Evolutionary conservation across 768 basidiomycete species (phyloP).

Genomic region (Tricholomella constricta): DNA sequence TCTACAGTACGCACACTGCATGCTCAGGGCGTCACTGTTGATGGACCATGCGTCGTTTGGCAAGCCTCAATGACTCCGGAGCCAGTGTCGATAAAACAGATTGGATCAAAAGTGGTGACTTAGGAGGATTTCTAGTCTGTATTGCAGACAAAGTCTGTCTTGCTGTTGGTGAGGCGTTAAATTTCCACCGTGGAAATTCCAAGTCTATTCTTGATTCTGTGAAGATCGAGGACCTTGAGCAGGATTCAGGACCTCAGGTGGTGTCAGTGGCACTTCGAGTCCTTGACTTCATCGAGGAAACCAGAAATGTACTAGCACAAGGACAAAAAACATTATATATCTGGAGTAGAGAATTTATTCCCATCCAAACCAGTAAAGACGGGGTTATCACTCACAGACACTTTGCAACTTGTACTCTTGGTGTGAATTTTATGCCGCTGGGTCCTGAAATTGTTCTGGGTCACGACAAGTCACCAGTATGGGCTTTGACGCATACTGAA

Average conservation of each 20-base stretch:
- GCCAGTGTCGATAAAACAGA: neutral
- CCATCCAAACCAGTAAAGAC: neutral
- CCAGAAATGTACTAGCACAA: too few relatives aligned
- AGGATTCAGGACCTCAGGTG: too few relatives aligned
- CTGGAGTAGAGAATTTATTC: neutral
- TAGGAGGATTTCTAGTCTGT: neutral
- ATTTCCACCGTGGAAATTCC: neutral
- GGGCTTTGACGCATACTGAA: neutral
- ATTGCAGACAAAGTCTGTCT: neutral
- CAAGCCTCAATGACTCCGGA: neutral
- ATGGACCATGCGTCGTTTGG: neutral
- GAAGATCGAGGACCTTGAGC: too few relatives aligned
- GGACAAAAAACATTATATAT: neutral
- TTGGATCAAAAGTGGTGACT: neutral
- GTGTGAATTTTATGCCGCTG: neutral
- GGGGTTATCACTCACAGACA: neutral
- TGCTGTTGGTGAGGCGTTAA: neutral
- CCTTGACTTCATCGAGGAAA: too few relatives aligned
- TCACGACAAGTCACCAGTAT: neutral
- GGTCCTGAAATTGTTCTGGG: neutral
- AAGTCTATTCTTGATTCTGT: too few relatives aligned
- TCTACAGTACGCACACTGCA: neutral
- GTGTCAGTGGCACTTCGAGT: too few relatives aligned
- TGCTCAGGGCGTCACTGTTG: neutral
- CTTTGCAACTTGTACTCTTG: neutral